A percentile compares a stretch with the other conserved stretches of the same genome.
Evolutionary conservation across 2,329 filamentous ascomycete species (phyloP).

Genomic region (Pyrenophora graminea): DNA sequence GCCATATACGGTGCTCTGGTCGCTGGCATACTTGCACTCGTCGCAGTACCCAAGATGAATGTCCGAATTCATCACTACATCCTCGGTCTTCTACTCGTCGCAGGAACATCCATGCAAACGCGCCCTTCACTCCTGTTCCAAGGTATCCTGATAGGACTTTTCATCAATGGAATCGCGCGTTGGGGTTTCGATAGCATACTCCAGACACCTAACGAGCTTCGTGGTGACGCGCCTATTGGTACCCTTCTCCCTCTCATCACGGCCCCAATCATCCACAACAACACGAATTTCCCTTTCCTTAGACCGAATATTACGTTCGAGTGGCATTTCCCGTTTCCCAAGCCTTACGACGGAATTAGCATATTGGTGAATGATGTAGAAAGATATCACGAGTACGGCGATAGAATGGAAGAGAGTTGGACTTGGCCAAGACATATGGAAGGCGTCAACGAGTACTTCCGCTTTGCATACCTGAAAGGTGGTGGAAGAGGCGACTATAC

Average conservation of each 20-base stretch:
- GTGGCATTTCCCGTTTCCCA: constrained; percentile 54
- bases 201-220: constrained; percentile 75
- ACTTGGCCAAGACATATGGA: constrained; percentile 61
- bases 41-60: constrained; percentile 74
- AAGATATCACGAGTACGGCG: constrained; percentile 70
- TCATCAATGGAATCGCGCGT: constrained; percentile 89
- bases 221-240: constrained; percentile 58
- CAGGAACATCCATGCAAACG: constrained; percentile 87
- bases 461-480: constrained; percentile 75
- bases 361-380: constrained; percentile 87
- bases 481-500: constrained; percentile 71
- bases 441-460: constrained; percentile 69
- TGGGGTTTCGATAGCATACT: constrained; percentile 93
- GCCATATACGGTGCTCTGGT: constrained; percentile 78
- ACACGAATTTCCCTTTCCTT: constrained; percentile 47
- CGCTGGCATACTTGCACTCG: constrained; percentile 73
- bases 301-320: constrained; percentile 66
- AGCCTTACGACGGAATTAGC: constrained; percentile 72
- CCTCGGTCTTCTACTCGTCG: constrained; percentile 80
- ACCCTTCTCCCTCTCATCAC: constrained; percentile 61
- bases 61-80: constrained; percentile 96
- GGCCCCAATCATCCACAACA: constrained; percentile 51
- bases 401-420: constrained; percentile 53
- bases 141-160: constrained; percentile 84
- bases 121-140: constrained; percentile 84